Evolutionary conservation across 139 green algal species (phyloP).

Genomic region (Dunaliella sp.): DNA sequence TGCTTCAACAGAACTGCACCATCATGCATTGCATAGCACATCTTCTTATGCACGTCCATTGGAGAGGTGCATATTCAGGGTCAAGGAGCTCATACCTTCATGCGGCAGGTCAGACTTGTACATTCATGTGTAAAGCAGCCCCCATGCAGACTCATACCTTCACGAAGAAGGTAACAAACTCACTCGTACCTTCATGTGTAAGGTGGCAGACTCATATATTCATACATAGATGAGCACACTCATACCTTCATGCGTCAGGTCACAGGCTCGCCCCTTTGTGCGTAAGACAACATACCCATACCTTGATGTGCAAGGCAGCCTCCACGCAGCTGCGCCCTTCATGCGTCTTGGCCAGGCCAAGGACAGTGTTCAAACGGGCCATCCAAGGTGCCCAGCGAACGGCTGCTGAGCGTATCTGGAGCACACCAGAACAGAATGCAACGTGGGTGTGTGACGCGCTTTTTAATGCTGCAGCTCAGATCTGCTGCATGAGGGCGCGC

Average conservation of each 20-base stretch:
- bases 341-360: conserved; percentile 24
- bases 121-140: no score
- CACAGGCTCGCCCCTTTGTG: neutral
- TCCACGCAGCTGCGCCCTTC: conserved; percentile 12
- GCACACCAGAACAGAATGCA: no score
- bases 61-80: no score
- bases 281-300: neutral
- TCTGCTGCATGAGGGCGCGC: no score
- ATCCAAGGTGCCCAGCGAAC: conserved; percentile 45
- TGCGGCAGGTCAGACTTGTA: no score
- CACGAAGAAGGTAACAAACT: neutral
- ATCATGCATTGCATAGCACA: no score
- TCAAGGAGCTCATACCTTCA: no score
- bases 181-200: neutral
- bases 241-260: neutral
- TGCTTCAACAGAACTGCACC: no score
- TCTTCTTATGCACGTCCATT: no score
- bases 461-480: no score
- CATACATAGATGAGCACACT: neutral
- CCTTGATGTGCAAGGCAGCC: neutral
- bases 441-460: no score
- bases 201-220: neutral
- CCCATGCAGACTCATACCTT: no score
- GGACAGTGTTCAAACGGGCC: conserved; percentile 33
- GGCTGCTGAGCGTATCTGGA: neutral